Evolutionary conservation across 495 filamentous ascomycete species (phyloP).

Genomic region (Pyrenula massariospora): DNA sequence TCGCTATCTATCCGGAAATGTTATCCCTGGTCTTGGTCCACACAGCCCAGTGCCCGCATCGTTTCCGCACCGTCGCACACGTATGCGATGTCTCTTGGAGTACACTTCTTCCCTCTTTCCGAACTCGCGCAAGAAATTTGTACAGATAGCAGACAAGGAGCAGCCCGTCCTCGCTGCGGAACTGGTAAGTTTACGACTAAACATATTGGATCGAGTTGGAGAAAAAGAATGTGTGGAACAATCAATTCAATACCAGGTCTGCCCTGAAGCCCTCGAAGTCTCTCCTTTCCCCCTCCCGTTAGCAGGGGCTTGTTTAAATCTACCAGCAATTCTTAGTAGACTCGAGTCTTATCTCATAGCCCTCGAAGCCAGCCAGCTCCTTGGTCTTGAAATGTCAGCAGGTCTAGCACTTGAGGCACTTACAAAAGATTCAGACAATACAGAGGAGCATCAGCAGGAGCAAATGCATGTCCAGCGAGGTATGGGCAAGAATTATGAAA

Average conservation of each 20-base stretch:
- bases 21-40: conserved; percentile 27
- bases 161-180: conserved; percentile 75
- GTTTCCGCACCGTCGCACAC: conserved; percentile 31
- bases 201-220: conserved; percentile 57
- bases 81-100: conserved; percentile 51
- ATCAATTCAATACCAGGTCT: conserved; percentile 28
- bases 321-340: conserved; percentile 76
- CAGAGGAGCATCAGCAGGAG: conserved; percentile 59
- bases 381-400: conserved; percentile 48
- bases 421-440: conserved; percentile 91
- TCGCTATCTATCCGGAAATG: conserved; percentile 32
- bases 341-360: conserved; percentile 75
- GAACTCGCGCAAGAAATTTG: conserved; percentile 31
- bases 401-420: conserved; percentile 76
- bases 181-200: conserved; percentile 60
- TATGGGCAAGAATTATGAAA: conserved; percentile 96
- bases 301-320: conserved; percentile 54
- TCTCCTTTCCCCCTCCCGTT: conserved; percentile 50
- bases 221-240: conserved; percentile 36
- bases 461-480: conserved; percentile 69
- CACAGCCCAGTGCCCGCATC: conserved; percentile 42
- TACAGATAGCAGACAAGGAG: conserved; percentile 35
- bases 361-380: conserved; percentile 52
- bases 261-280: conserved; percentile 43
- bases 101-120: conserved; percentile 50